Evolutionary conservation across 129 eudicot genomes (phyloP).

Genomic region (Calendula officinalis): DNA sequence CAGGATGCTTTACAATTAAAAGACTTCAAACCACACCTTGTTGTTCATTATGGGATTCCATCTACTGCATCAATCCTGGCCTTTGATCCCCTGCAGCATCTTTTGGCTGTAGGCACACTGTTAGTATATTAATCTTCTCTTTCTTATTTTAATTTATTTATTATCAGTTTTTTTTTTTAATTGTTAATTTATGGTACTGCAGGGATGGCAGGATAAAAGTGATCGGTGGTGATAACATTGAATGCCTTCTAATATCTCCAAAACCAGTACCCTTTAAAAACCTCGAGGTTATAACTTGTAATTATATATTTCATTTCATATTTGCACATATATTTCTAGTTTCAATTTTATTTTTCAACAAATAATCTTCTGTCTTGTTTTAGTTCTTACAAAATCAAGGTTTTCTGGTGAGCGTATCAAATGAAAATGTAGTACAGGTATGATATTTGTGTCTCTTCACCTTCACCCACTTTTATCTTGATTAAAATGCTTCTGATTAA

Average conservation of each 20-base stretch:
- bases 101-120: slow-evolving; percentile 85
- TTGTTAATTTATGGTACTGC: slow-evolving; percentile 20
- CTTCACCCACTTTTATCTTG: neutral
- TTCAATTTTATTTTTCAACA: slow-evolving; percentile 2
- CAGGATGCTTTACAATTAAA: slow-evolving; percentile 24
- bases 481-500: slow-evolving; percentile 28
- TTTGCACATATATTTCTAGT: too few relatives aligned
- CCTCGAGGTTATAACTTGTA: slow-evolving; percentile 46
- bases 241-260: slow-evolving; percentile 55
- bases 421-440: slow-evolving; percentile 87
- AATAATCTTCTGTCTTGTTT: slow-evolving; percentile 26
- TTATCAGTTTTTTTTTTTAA: slow-evolving; percentile 11
- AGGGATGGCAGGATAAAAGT: slow-evolving; percentile 68
- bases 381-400: slow-evolving; percentile 94
- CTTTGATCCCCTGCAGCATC: slow-evolving; percentile 70
- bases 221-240: slow-evolving; percentile 66
- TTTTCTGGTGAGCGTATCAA: slow-evolving; percentile 71
- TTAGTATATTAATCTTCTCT: slow-evolving; percentile 36
- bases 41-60: slow-evolving; percentile 88
- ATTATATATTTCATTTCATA: slow-evolving; percentile 6
- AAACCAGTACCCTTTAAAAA: slow-evolving; percentile 45
- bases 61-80: slow-evolving; percentile 82
- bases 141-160: neutral
- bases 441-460: slow-evolving; percentile 4
- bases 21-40: slow-evolving; percentile 53